phyloP scores from a whole-genome alignment of 1,284 basidiomycete species.

The Pholiota adiposa region DNA sequence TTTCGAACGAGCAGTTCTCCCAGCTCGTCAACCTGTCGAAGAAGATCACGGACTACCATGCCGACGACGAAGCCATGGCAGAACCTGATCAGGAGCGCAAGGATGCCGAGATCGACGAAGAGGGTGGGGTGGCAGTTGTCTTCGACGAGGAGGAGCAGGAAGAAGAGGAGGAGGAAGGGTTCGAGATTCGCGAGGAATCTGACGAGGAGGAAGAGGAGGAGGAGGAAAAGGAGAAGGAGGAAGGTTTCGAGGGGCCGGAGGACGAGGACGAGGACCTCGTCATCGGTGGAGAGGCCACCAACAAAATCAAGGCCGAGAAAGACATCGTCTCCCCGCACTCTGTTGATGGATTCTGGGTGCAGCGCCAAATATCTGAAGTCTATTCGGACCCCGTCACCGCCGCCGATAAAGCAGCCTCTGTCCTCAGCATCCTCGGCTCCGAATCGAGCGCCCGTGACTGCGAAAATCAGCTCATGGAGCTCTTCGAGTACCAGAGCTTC shows the following conservation, averaged over 20 bases:
- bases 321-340: conserved; percentile 89
- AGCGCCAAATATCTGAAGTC: conserved; percentile 89
- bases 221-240: conserved; percentile 58
- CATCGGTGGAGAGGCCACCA: conserved; percentile 65
- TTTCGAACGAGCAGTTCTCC: conserved; percentile 81
- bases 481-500: conserved; percentile 96
- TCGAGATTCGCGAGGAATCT: conserved; percentile 77
- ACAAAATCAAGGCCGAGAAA: conserved; percentile 65
- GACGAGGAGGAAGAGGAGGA: conserved; percentile 79
- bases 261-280: conserved; percentile 67
- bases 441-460: conserved; percentile 92
- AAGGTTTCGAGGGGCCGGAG: conserved; percentile 45
- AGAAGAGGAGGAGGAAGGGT: conserved; percentile 88
- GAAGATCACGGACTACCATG: conserved; percentile 96
- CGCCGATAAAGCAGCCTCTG: conserved; percentile 87
- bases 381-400: conserved; percentile 96
- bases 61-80: conserved; percentile 79
- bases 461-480: conserved; percentile 96
- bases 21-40: conserved; percentile 90
- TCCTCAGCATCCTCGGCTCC: conserved; percentile 88
- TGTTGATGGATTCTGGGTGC: conserved; percentile 97
- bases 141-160: conserved; percentile 96
- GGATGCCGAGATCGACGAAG: conserved; percentile 88
- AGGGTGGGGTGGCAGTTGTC: conserved; percentile 93
- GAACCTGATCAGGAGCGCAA: conserved; percentile 79